Base-by-base conservation (phyloP, 2,329 filamentous ascomycete species). In the Neodidymelliopsis sp. region DNA sequence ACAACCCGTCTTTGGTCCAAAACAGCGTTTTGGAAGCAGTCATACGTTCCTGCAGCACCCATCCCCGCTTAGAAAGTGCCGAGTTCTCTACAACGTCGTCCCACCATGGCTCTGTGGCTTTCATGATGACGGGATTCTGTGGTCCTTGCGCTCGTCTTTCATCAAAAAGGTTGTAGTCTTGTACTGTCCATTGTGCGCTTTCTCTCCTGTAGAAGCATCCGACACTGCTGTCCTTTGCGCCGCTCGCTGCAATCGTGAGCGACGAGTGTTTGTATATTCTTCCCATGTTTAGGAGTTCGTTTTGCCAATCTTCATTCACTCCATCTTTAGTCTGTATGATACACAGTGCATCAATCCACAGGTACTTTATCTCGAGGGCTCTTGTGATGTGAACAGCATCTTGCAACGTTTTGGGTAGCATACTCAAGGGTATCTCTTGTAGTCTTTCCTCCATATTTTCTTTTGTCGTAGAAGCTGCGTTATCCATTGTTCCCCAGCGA, bases 271-370 rank as follows among this genome's bases (percentile, higher is more conserved):
- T 13, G 20, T 46, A 46, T 10, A 46, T 27, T 8, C 24, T 27
- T 4, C 42, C 42, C 27, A 46, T 27, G 4, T 15, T 31, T 2
- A 12, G 15, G 2, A 33, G 9, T n/a, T 46, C 34, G 3, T 28
- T 27, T 16, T 25, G 10, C 42, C 42, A 45, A 10, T 45, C 34
- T 15, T 20, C 13, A 11, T 33, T 45, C 4, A 7, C 8, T 11
- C 19, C 33, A 2, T 13, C n/a, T 9, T 33, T 25, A 3, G 20
- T 22, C n/a, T 47, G 43, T 15, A 34, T 12, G 9, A 47, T 47
- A 12, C 36, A 47, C 4, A 47, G 35, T 4, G 44, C 44, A n/a
- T 47, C 44, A 1, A 47, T 10, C 44, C 44, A 47, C 4, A 47
- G 4, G 6, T 35, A 47, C 7, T 12, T 15, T 1, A 40, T 15